Conservation (phyloP, 805 yeast species). For the Torulaspora delbrueckii region DNA sequence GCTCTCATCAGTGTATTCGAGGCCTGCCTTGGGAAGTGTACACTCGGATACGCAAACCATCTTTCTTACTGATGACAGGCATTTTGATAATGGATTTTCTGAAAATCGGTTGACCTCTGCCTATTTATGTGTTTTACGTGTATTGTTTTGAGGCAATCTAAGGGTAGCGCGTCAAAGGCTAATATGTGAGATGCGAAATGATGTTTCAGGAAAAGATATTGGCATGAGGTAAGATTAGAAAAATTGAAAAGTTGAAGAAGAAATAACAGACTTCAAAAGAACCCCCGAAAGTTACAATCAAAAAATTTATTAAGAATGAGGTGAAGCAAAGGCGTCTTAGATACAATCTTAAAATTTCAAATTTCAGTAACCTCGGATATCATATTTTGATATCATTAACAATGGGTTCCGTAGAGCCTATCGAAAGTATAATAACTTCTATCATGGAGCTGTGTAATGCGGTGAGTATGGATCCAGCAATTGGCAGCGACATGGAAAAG, state of each 20-base stretch:
- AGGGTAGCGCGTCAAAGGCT: constrained; percentile 4
- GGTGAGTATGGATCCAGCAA: not conserved
- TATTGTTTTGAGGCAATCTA: constrained; percentile 1
- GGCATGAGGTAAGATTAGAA: not conserved
- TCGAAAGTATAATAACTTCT: not conserved
- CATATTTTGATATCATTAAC: no score
- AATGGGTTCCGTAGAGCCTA: not conserved
- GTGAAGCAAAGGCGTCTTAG: not conserved
- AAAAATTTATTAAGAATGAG: no score
- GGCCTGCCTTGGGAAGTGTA: constrained; percentile 3
- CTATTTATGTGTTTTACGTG: not conserved
- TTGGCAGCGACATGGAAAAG: not conserved
- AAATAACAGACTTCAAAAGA: not conserved
- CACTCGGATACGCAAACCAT: constrained; percentile 7
- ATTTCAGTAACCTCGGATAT: no score
- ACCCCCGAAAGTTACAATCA: no score
- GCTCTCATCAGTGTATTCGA: not conserved
- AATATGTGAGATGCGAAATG: not conserved
- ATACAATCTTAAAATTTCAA: not conserved
- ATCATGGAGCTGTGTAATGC: not conserved
- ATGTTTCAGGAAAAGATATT: constrained; percentile 5
- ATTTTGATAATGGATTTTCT: not conserved
- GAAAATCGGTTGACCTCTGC: not conserved
- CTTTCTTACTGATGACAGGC: not conserved
- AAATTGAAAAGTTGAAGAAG: not conserved